phyloP scores from a whole-genome alignment of 2,329 filamentous ascomycete genomes.

The Curvularia verruculosa region DNA sequence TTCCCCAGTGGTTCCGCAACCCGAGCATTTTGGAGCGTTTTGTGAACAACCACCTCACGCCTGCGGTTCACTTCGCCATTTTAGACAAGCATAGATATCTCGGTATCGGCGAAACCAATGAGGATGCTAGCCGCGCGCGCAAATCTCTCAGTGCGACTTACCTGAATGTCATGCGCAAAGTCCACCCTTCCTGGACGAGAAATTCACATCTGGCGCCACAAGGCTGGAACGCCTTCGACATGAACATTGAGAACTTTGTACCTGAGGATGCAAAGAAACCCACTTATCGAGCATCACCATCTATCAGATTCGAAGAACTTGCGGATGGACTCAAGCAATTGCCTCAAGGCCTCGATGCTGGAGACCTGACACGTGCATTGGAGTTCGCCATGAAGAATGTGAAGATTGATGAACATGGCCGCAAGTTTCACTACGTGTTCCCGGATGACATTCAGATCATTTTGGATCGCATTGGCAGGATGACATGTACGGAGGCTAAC shows the following conservation, averaged over 20 bases:
- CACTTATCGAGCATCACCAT: constrained; percentile 1
- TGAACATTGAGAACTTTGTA: constrained; percentile 13
- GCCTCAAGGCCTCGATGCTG: constrained; percentile 26
- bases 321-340: constrained; percentile 27
- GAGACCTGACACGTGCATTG: constrained; percentile 36
- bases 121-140: constrained; percentile 12
- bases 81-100: constrained; percentile 21
- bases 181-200: constrained; percentile 15
- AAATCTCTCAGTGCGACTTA: constrained; percentile 21
- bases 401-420: constrained; percentile 3
- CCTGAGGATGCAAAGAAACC: constrained; percentile 9
- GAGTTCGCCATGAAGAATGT: constrained; percentile 19
- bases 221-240: constrained; percentile 11
- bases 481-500: background rate
- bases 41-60: constrained; percentile 23
- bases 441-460: constrained; percentile 29
- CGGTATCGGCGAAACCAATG: background rate
- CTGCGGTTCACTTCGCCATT: constrained; percentile 22
- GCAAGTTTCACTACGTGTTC: constrained; percentile 19
- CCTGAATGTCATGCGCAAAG: constrained; percentile 24
- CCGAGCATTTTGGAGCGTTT: constrained; percentile 16
- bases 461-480: constrained; percentile 16
- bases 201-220: constrained; percentile 7
- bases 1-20: constrained; percentile 28
- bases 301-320: constrained; percentile 28